These are phyloP conservation scores for Epichloe brachyelytri DNA, from an alignment of 2,329 filamentous ascomycete genomes.

Conservation along the genomic window DNA sequence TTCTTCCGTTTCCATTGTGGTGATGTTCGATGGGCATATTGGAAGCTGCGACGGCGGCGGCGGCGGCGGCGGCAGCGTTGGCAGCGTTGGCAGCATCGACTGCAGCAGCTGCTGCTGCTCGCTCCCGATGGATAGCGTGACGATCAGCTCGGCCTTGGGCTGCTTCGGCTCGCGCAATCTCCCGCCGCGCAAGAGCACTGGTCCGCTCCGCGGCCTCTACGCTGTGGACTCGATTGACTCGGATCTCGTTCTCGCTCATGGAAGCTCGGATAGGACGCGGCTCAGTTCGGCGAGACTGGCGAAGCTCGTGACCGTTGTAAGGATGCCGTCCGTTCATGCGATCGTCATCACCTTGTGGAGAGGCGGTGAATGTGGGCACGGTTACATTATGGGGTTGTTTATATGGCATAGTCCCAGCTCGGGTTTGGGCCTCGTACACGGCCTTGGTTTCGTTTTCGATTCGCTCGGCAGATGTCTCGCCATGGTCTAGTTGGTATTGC, in stretches of 20 bases:
- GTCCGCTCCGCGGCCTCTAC: constrained; percentile 31
- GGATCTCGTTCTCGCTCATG: constrained; percentile 10
- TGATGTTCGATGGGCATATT: constrained; percentile 9
- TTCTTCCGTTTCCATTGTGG: constrained; percentile 15
- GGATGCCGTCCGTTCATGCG: constrained; percentile 8
- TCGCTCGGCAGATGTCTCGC: constrained; percentile 35
- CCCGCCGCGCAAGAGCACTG: constrained; percentile 35
- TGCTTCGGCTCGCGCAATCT: constrained; percentile 38
- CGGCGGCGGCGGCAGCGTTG: constrained; percentile 13
- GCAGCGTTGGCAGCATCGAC: constrained; percentile 16
- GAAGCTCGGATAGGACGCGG: constrained; percentile 18
- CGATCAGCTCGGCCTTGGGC: constrained; percentile 38
- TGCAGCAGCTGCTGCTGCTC: constrained; percentile 20
- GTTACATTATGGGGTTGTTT: constrained; percentile 11
- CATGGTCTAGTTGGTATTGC: constrained; percentile 42
- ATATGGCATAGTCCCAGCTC: constrained; percentile 22
- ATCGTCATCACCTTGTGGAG: constrained; percentile 11
- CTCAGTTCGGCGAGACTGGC: constrained; percentile 30
- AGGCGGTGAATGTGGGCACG: constrained; percentile 11
- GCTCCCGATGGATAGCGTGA: constrained; percentile 30
- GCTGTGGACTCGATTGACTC: constrained; percentile 12
- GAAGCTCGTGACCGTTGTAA: constrained; percentile 25
- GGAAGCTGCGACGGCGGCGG: constrained; percentile 11
- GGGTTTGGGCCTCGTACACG: constrained; percentile 35
- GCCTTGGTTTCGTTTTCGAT: constrained; percentile 38